These are phyloP conservation scores for Parastagonospora avenae DNA, from an alignment of 2,329 filamentous ascomycete species.

Conservation along the genomic window DNA sequence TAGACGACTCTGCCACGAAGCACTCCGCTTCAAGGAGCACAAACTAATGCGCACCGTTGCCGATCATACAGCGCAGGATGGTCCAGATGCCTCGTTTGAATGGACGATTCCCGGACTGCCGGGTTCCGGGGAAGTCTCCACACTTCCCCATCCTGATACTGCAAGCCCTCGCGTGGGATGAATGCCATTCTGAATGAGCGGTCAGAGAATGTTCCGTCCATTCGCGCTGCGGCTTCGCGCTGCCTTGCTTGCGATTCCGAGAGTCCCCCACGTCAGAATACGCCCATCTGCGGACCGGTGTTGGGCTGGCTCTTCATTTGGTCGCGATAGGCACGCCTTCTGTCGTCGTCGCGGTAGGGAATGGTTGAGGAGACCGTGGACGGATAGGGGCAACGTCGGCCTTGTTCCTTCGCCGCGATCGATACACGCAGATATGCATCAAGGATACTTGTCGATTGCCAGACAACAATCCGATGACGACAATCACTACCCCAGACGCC, in stretches of 20 bases:
- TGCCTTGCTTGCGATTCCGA: slow-evolving; percentile 16
- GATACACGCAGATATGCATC: slow-evolving; percentile 13
- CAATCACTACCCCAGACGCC: slow-evolving; percentile 23
- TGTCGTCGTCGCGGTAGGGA: no score
- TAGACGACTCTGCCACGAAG: background rate
- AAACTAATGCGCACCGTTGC: slow-evolving; percentile 8
- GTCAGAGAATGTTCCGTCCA: slow-evolving; percentile 27
- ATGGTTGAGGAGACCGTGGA: no score
- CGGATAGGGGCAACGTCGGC: no score
- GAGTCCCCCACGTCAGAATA: slow-evolving; percentile 15
- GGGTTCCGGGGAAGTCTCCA: slow-evolving; percentile 32
- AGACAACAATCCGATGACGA: background rate
- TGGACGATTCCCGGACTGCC: slow-evolving; percentile 19
- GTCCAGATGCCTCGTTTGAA: slow-evolving; percentile 23
- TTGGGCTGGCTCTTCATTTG: slow-evolving; percentile 20
- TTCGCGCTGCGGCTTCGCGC: slow-evolving; percentile 2
- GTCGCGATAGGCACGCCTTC: slow-evolving; percentile 7
- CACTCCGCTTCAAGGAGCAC: background rate
- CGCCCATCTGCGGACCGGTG: slow-evolving; percentile 8
- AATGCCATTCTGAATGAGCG: slow-evolving; percentile 24
- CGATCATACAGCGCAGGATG: slow-evolving; percentile 10
- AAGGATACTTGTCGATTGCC: no score
- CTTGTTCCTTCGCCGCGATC: slow-evolving; percentile 1
- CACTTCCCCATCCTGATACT: slow-evolving; percentile 24
- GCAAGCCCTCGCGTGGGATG: slow-evolving; percentile 32